Evolutionary conservation across 495 filamentous ascomycete genomes (phyloP).

Genomic region (Talaromyces wortmannii): DNA sequence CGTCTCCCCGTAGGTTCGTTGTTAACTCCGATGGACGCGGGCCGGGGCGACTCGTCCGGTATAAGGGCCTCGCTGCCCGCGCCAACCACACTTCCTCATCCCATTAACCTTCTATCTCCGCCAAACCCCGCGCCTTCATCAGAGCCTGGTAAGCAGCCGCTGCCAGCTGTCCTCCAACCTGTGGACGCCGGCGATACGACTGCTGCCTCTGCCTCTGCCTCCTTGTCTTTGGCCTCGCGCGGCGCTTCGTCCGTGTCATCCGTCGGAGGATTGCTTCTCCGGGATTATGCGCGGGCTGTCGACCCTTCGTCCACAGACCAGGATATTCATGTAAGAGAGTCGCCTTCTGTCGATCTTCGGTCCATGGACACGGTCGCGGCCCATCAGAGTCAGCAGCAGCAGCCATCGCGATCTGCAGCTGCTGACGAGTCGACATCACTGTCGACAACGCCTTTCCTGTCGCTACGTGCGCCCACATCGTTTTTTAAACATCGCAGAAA

Average conservation of each 20-base stretch:
- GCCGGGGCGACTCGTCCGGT: slow-evolving; percentile 1
- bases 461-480: slow-evolving; percentile 29
- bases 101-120: slow-evolving; percentile 5
- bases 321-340: slow-evolving; percentile 21
- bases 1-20: background rate
- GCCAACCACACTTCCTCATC: slow-evolving; percentile 5
- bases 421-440: slow-evolving; percentile 21
- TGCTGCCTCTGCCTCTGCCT: no score
- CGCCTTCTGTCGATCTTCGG: slow-evolving; percentile 3
- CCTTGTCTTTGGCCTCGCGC: background rate
- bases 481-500: slow-evolving; percentile 50
- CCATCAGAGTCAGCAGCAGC: background rate
- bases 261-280: slow-evolving; percentile 31
- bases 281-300: slow-evolving; percentile 38
- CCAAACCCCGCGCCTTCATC: slow-evolving; percentile 2
- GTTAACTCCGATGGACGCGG: slow-evolving; percentile 2
- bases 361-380: background rate
- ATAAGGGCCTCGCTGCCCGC: background rate
- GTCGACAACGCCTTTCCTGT: slow-evolving; percentile 27
- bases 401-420: slow-evolving; percentile 9
- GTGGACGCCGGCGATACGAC: background rate
- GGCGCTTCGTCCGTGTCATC: background rate
- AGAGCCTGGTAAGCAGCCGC: background rate
- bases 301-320: slow-evolving; percentile 28
- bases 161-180: slow-evolving; percentile 1